Evolutionary conservation across 495 filamentous ascomycete genomes (phyloP).

Genomic region (Lophiotrema nucula): DNA sequence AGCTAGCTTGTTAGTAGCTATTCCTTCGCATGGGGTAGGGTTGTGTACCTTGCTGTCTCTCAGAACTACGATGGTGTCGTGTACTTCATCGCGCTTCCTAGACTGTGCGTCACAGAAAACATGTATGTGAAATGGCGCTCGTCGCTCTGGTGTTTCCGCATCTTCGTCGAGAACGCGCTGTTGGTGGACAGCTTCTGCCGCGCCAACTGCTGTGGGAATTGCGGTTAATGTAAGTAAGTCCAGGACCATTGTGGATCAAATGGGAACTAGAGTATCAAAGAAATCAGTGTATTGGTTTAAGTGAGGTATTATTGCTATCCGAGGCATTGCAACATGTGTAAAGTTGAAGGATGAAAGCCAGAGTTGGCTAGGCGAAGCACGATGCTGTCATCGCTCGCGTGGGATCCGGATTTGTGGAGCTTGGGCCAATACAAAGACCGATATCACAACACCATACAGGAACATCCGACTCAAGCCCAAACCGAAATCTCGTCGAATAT

Average conservation of each 20-base stretch:
- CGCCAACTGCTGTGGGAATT: conserved; percentile 63
- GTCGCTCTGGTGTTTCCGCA: conserved; percentile 39
- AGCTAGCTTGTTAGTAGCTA: neutral
- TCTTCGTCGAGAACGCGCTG: conserved; percentile 37
- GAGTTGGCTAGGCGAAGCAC: conserved; percentile 10
- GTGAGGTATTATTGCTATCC: neutral
- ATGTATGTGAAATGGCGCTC: conserved; percentile 41
- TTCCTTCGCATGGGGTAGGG: neutral
- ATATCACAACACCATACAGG: too few species aligned
- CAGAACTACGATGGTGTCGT: conserved; percentile 54
- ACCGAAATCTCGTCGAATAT: neutral
- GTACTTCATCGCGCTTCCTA: conserved; percentile 48
- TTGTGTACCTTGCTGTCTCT: conserved; percentile 52
- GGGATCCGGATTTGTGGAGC: neutral
- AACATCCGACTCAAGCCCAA: neutral
- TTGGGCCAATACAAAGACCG: conserved; percentile 7
- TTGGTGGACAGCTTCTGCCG: conserved; percentile 53
- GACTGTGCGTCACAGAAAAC: conserved; percentile 36
- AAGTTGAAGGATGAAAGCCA: neutral
- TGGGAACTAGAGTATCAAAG: neutral
- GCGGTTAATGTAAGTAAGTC: conserved; percentile 36
- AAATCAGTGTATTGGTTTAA: neutral
- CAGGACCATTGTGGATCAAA: conserved; percentile 15
- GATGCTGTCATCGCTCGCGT: conserved; percentile 20
- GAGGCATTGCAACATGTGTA: neutral